A percentile compares a stretch with the other conserved stretches of the same genome.
Conservation (phyloP, 495 filamentous ascomycete species). For the Xylaria nigripes region DNA sequence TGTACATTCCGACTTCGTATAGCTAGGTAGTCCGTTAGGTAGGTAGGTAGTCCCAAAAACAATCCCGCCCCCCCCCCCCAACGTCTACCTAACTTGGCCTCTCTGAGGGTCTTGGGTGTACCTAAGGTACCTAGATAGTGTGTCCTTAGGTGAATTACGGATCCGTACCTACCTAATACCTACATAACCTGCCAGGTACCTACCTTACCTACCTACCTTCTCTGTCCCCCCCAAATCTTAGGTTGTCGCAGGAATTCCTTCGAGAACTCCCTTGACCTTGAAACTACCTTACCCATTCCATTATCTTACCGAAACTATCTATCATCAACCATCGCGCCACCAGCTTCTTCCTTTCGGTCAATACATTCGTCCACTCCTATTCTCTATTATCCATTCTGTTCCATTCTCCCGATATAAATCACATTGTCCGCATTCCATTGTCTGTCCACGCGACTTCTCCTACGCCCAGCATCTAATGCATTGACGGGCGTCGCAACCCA, state of each 20-base stretch:
- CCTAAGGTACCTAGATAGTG: too few species aligned
- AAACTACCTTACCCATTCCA: neutral
- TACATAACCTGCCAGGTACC: neutral
- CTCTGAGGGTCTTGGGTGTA: too few species aligned
- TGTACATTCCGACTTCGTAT: too few species aligned
- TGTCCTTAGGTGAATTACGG: too few species aligned
- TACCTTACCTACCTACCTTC: neutral
- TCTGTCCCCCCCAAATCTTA: neutral
- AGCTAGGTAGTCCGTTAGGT: too few species aligned
- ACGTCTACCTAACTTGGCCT: too few species aligned
- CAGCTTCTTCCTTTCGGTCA: neutral
- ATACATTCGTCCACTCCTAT: neutral
- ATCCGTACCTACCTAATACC: too few species aligned
- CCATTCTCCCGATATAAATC: neutral
- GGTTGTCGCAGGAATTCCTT: slow-evolving; percentile 11
- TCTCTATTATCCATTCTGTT: neutral
- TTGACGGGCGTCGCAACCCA: neutral
- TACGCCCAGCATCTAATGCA: neutral
- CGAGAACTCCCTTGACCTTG: slow-evolving; percentile 7
- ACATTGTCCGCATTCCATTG: neutral
- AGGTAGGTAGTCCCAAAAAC: too few species aligned
- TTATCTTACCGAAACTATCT: neutral
- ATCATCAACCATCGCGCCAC: slow-evolving; percentile 2
- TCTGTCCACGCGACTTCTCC: neutral
- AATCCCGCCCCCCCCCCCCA: too few species aligned